A percentile compares a stretch with the other conserved stretches of the same genome.
Evolutionary conservation across 2,329 filamentous ascomycete genomes (phyloP).

Genomic region (Mollisiaceae sp.): DNA sequence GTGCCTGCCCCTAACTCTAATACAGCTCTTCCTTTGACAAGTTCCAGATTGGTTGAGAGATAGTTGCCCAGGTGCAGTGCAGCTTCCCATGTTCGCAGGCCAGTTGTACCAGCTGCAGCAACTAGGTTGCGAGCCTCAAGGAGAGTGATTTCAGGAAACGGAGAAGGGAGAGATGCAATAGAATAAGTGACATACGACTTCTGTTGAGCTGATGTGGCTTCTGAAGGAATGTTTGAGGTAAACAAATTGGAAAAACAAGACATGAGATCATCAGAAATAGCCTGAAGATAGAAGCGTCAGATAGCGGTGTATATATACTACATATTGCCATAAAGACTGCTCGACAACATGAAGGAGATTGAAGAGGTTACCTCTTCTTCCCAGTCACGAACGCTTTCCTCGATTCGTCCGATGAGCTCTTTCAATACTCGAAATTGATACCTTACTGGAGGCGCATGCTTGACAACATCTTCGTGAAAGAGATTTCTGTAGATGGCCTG

Average conservation of each 20-base stretch:
- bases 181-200: slow-evolving; percentile 78
- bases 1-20: slow-evolving; percentile 80
- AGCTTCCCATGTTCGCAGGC: slow-evolving; percentile 82
- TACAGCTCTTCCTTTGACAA: slow-evolving; percentile 59
- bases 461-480: slow-evolving; percentile 63
- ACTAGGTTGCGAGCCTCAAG: slow-evolving; percentile 73
- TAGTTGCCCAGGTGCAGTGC: slow-evolving; percentile 75
- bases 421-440: slow-evolving; percentile 79
- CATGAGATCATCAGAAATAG: slow-evolving; percentile 83
- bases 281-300: slow-evolving; percentile 57
- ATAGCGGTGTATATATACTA: slow-evolving; percentile 21
- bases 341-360: slow-evolving; percentile 14
- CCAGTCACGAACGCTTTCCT: slow-evolving; percentile 77
- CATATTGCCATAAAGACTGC: slow-evolving; percentile 9
- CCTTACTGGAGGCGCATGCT: slow-evolving; percentile 65
- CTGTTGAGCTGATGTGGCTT: slow-evolving; percentile 69
- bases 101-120: slow-evolving; percentile 74
- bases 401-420: slow-evolving; percentile 70
- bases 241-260: slow-evolving; percentile 69
- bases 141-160: slow-evolving; percentile 57
- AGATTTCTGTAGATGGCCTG: slow-evolving; percentile 67
- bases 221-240: slow-evolving; percentile 64
- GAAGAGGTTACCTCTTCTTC: slow-evolving; percentile 78
- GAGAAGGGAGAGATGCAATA: slow-evolving; percentile 32
- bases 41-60: slow-evolving; percentile 51